Evolutionary conservation across 768 basidiomycete species (phyloP).

Genomic region (Agrocybe praecox): DNA sequence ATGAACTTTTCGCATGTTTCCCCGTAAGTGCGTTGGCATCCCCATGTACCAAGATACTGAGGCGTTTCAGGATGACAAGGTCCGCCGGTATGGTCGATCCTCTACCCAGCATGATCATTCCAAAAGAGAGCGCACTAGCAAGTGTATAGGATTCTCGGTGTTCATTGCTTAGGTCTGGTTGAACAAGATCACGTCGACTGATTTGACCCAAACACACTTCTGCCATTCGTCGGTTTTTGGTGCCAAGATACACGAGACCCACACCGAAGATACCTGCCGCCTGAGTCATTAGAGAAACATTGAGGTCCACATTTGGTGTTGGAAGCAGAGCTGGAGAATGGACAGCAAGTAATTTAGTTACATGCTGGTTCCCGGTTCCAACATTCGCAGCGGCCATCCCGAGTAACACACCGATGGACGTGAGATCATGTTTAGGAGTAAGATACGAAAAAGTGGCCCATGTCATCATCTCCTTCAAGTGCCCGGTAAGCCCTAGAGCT

Average conservation of each 20-base stretch:
- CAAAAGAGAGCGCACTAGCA: slow-evolving; percentile 87
- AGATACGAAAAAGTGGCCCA: slow-evolving; percentile 97
- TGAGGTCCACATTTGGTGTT: slow-evolving; percentile 82
- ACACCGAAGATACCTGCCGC: slow-evolving; percentile 86
- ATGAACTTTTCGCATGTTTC: slow-evolving; percentile 41
- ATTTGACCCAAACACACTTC: slow-evolving; percentile 90
- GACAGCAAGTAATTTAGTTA: slow-evolving; percentile 90
- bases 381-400: slow-evolving; percentile 92
- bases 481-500: slow-evolving; percentile 90
- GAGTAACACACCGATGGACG: slow-evolving; percentile 89
- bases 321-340: slow-evolving; percentile 94
- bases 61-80: slow-evolving; percentile 60
- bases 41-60: slow-evolving; percentile 80
- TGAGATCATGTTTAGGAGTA: slow-evolving; percentile 94
- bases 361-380: slow-evolving; percentile 82
- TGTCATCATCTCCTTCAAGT: slow-evolving; percentile 85
- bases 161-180: slow-evolving; percentile 84
- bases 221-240: slow-evolving; percentile 87
- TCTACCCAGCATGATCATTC: slow-evolving; percentile 94
- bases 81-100: slow-evolving; percentile 83
- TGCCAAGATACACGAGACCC: slow-evolving; percentile 89
- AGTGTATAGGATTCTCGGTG: slow-evolving; percentile 93
- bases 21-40: slow-evolving; percentile 49
- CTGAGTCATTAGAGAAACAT: slow-evolving; percentile 88
- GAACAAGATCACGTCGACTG: slow-evolving; percentile 72